Base-by-base conservation (phyloP, 1,284 basidiomycete genomes). In the Irpex rosettiformis region DNA sequence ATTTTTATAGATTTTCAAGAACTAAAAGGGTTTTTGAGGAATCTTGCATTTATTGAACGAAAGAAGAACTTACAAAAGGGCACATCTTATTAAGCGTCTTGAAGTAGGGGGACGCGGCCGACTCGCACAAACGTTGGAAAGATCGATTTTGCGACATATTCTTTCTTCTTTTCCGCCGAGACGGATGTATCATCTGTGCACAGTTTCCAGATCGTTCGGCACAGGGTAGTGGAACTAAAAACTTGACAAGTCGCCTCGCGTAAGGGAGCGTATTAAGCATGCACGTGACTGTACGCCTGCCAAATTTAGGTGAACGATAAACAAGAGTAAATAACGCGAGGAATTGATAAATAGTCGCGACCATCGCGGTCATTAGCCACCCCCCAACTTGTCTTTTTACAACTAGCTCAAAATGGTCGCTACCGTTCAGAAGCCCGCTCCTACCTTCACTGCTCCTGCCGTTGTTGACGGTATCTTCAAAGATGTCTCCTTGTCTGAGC, bases 391-490 rank as follows among this genome's bases (percentile, higher is more conserved):
- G 43, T 61, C 3, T 57, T 61, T 1, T 52, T 55, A 22, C 28
- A 22, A 42, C 22, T 51, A 55, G 55, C 54, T 18, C 53, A 52
- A 54, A 33, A 91, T 91, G 88, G 80, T 84, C 66, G 89, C 85
- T 64, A 76, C 79, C 62, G 81, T 93, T 65, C 90, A 92, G 76
- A 85, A 83, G 66, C 88, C 89, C 59, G 91, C 91, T 33, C 91
- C 91, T 57, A 70, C 76, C 25, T 94, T 95, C 79, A 85, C 80
- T 66, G 87, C 89, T 55, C 80, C 85, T 55, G 85, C 88, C 63
- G 88, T 95, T 67, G 77, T 86, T 63, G 85, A 90, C 52, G 88
- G 91, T 61, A 72, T 81, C 61, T 93, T 96, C 76, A 79, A 86
- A 69, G 86, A 94, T 33, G 75, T 94, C 63, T 84, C 86, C 48